A percentile compares a stretch with the other conserved stretches of the same genome.
phyloP scores from a whole-genome alignment of 2,329 filamentous ascomycete species.

The Cladobotryum mycophilum region DNA sequence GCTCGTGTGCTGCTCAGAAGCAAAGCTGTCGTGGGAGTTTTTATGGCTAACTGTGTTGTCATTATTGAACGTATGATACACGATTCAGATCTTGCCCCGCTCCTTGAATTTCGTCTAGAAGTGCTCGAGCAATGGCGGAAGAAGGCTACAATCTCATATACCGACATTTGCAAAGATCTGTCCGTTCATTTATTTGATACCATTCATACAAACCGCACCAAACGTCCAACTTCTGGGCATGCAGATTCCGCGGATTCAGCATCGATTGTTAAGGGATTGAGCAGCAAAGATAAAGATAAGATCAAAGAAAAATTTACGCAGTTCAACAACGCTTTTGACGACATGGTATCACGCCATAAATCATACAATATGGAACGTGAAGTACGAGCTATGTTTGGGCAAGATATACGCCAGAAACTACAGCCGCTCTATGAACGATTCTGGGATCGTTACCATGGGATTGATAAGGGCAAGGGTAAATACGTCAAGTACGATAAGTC shows the following conservation, averaged over 20 bases:
- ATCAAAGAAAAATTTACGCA: constrained; percentile 94
- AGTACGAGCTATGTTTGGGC: constrained; percentile 70
- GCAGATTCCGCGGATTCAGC: constrained; percentile 82
- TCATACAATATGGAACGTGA: constrained; percentile 84
- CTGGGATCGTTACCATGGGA: constrained; percentile 94
- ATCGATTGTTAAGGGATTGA: constrained; percentile 74
- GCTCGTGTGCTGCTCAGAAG: constrained; percentile 66
- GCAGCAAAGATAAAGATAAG: constrained; percentile 86
- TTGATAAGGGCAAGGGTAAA: constrained; percentile 96
- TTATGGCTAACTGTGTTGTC: constrained; percentile 80
- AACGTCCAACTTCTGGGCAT: constrained; percentile 66
- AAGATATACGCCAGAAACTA: constrained; percentile 84
- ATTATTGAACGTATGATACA: constrained; percentile 80
- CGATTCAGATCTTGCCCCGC: constrained; percentile 67
- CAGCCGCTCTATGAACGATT: constrained; percentile 93
- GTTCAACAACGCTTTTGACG: constrained; percentile 89
- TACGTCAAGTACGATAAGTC: constrained; percentile 96
- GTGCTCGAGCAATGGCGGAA: constrained; percentile 81
- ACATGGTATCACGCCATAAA: constrained; percentile 77
- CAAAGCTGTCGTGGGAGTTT: constrained; percentile 77
- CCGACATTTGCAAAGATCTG: constrained; percentile 82
- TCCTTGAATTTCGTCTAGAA: constrained; percentile 61
- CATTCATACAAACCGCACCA: constrained; percentile 75
- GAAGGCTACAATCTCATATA: constrained; percentile 73
- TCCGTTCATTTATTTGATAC: constrained; percentile 82